Percentiles rank a stretch among this genome's conserved stretches.
Conservation (phyloP, 1,284 basidiomycete genomes). For the Pholiota adiposa region DNA sequence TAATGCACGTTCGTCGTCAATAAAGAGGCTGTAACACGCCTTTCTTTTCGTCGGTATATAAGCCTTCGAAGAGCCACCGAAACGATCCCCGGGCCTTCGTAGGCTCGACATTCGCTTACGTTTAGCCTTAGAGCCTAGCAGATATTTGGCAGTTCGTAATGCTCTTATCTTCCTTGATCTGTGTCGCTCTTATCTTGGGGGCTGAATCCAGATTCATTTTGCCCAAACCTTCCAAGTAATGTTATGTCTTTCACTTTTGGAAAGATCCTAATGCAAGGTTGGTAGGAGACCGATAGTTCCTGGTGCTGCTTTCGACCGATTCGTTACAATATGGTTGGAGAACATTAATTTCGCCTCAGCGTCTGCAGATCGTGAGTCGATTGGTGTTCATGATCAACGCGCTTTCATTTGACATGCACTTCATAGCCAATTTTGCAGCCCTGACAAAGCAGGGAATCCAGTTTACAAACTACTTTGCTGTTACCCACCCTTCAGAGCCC, state of each 20-base stretch:
- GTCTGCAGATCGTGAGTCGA: conserved; percentile 16
- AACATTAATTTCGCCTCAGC: conserved; percentile 54
- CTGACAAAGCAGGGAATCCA: conserved; percentile 57
- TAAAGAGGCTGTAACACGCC: not conserved
- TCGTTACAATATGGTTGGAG: conserved; percentile 60
- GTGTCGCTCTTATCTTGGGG: conserved; percentile 5
- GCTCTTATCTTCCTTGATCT: conserved; percentile 11
- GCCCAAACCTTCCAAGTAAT: not conserved
- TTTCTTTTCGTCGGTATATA: not conserved
- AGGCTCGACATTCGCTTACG: not conserved
- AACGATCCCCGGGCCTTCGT: not conserved
- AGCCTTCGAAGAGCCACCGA: not conserved
- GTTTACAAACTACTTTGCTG: conserved; percentile 54
- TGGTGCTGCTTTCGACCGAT: conserved; percentile 50
- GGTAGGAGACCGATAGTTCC: conserved; percentile 11
- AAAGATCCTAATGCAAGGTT: not conserved
- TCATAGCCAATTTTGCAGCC: conserved; percentile 43
- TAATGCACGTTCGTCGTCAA: conserved; percentile 7
- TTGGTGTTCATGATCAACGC: not conserved
- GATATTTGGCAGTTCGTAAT: not conserved
- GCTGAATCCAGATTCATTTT: not conserved
- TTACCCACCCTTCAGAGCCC: conserved; percentile 70
- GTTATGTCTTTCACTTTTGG: not conserved
- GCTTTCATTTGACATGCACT: not conserved
- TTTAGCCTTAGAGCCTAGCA: not conserved